Conservation (phyloP, 805 yeast genomes). For the Yamadazyma philogaea region DNA sequence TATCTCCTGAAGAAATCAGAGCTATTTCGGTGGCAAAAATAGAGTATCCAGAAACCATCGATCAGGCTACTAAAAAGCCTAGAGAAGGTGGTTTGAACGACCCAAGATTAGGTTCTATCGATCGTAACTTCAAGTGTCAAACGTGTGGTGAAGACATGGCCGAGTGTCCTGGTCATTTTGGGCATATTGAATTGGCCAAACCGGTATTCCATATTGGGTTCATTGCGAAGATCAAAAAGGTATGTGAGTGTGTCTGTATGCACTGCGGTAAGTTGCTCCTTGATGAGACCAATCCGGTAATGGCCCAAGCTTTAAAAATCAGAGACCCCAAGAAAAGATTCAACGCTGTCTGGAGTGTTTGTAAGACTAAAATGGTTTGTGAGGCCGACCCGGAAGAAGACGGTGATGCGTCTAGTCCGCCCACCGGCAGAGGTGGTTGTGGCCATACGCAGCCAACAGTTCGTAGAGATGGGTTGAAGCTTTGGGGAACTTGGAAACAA, state of each 20-base stretch:
- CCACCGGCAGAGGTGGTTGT: slow-evolving; percentile 87
- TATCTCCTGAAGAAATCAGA: slow-evolving; percentile 93
- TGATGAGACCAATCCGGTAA: slow-evolving; percentile 77
- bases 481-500: slow-evolving; percentile 98
- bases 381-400: slow-evolving; percentile 58
- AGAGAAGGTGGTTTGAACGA: slow-evolving; percentile 96
- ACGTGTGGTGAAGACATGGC: slow-evolving; percentile 99
- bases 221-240: slow-evolving; percentile 88
- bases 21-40: slow-evolving; percentile 97
- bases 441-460: slow-evolving; percentile 95
- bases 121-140: slow-evolving; percentile 95
- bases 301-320: slow-evolving; percentile 84
- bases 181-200: slow-evolving; percentile 96
- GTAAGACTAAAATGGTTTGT: slow-evolving; percentile 91
- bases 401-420: slow-evolving; percentile 29
- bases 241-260: slow-evolving; percentile 96
- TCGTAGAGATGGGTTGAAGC: slow-evolving; percentile 91
- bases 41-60: slow-evolving; percentile 99
- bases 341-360: slow-evolving; percentile 92
- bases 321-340: slow-evolving; percentile 95
- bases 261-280: slow-evolving; percentile 93
- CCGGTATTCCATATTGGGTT: slow-evolving; percentile 99
- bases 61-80: slow-evolving; percentile 90
- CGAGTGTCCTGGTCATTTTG: slow-evolving; percentile 99
- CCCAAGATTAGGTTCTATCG: slow-evolving; percentile 95